Evolutionary conservation across 192 early-diverging fungal genomes (phyloP).

Genomic region (Backusella luteola): DNA sequence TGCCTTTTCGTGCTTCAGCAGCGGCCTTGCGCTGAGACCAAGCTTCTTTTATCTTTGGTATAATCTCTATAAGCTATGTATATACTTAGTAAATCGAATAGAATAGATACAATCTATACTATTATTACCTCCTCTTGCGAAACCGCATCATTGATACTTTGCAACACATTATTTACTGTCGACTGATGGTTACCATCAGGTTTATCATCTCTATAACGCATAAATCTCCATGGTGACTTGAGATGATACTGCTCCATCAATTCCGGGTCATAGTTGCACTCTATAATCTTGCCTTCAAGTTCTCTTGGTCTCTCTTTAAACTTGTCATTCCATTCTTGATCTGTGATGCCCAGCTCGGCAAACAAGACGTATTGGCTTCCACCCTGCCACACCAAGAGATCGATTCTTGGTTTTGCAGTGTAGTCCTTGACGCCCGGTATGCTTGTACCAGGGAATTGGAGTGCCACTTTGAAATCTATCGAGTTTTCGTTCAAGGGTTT

Average conservation of each 20-base stretch:
- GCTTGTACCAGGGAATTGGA: slow-evolving; percentile 28
- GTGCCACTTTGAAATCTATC: slow-evolving; percentile 65
- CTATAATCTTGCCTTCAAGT: slow-evolving; percentile 61
- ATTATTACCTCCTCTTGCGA: slow-evolving; percentile 52
- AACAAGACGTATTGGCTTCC: slow-evolving; percentile 38
- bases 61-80: slow-evolving; percentile 22
- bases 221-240: slow-evolving; percentile 62
- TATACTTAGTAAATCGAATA: neutral
- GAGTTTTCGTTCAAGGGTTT: slow-evolving; percentile 83
- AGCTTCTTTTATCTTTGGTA: slow-evolving; percentile 33
- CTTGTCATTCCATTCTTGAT: slow-evolving; percentile 49
- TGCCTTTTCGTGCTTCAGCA: neutral
- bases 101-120: neutral
- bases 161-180: slow-evolving; percentile 56
- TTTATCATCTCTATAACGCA: slow-evolving; percentile 84
- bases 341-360: slow-evolving; percentile 52
- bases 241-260: slow-evolving; percentile 24
- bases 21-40: slow-evolving; percentile 34
- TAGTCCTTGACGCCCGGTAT: slow-evolving; percentile 27
- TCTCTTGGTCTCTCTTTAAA: slow-evolving; percentile 32
- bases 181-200: slow-evolving; percentile 62
- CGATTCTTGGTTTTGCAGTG: slow-evolving; percentile 42
- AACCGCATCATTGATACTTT: slow-evolving; percentile 76
- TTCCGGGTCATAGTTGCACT: slow-evolving; percentile 58
- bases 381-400: slow-evolving; percentile 53